Evolutionary conservation across 176 grass and related monocot species (phyloP).

Genomic region (Dendrocalamus sinicus): DNA sequence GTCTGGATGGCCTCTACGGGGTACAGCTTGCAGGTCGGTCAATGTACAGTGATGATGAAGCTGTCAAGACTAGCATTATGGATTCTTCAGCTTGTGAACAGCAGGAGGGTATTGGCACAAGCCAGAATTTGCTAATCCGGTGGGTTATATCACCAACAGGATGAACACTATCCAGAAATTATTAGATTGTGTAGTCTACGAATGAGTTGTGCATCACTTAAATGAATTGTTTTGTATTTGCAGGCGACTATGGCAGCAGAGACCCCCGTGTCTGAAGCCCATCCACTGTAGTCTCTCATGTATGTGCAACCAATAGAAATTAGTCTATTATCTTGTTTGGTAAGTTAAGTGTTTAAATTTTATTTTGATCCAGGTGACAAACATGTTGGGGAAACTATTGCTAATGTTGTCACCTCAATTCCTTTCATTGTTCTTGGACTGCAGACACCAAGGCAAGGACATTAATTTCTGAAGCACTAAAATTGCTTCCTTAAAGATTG

Average conservation of each 20-base stretch:
- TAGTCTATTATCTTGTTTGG: conserved; percentile 3
- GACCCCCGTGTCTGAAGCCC: conserved; percentile 79
- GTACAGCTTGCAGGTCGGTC: conserved; percentile 54
- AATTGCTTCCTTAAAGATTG: not conserved
- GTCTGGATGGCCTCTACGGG: conserved; percentile 61
- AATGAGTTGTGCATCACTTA: conserved; percentile 3
- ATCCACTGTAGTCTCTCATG: conserved; percentile 81
- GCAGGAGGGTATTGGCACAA: conserved; percentile 30
- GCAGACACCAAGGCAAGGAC: conserved; percentile 72
- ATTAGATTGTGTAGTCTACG: not conserved
- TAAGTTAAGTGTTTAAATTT: conserved; percentile 3
- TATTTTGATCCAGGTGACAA: conserved; percentile 71
- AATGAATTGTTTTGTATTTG: conserved; percentile 39
- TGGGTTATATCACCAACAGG: conserved; percentile 21
- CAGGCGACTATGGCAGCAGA: conserved; percentile 79
- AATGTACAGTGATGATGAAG: conserved; percentile 46
- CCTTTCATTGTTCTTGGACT: conserved; percentile 89
- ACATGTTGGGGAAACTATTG: conserved; percentile 77
- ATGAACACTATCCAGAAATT: not conserved
- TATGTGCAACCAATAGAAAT: conserved; percentile 40
- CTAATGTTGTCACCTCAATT: conserved; percentile 89
- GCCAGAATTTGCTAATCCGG: conserved; percentile 64
- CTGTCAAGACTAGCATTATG: conserved; percentile 31
- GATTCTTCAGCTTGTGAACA: conserved; percentile 40
- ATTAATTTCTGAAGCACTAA: conserved; percentile 12